These are phyloP conservation scores for Pythium insidiosum DNA, from an alignment of 352 stramenopile genomes.

Conservation along the genomic window DNA sequence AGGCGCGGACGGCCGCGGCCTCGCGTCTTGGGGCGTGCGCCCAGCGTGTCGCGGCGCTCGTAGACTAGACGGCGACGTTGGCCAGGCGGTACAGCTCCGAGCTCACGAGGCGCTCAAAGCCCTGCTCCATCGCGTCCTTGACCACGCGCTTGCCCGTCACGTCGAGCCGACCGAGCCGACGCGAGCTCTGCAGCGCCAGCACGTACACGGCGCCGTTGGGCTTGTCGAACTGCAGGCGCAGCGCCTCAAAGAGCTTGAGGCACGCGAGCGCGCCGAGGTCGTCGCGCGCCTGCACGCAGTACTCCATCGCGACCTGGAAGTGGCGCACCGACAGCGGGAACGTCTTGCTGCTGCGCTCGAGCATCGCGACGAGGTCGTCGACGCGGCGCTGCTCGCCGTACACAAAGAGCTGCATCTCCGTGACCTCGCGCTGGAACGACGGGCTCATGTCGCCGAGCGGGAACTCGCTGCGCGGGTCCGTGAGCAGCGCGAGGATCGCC, in stretches of 20 bases:
- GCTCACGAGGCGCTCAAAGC: constrained; percentile 22
- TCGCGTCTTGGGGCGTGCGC: constrained; percentile 5
- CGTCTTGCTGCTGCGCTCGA: constrained; percentile 31
- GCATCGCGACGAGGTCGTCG: constrained; percentile 31
- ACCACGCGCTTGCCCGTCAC: constrained; percentile 37
- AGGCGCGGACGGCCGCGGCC: constrained; percentile 14
- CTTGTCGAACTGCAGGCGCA: constrained; percentile 68
- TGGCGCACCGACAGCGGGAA: constrained; percentile 48
- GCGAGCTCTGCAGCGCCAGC: constrained; percentile 56
- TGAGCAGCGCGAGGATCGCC: constrained; percentile 45
- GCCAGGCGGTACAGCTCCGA: constrained; percentile 18
- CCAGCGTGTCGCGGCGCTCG: constrained; percentile 3
- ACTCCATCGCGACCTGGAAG: constrained; percentile 71
- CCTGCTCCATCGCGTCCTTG: constrained; percentile 40
- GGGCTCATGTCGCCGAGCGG: constrained; percentile 40
- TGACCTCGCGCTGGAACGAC: constrained; percentile 51
- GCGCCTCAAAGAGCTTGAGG: constrained; percentile 66
- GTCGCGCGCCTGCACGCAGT: constrained; percentile 19
- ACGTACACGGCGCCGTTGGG: constrained; percentile 69
- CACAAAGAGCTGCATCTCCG: constrained; percentile 68
- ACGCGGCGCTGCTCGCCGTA: constrained; percentile 47
- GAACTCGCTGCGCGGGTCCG: constrained; percentile 24
- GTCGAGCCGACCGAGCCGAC: constrained; percentile 39
- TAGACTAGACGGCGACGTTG: constrained; percentile 5
- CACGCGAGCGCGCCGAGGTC: constrained; percentile 27